Conservation (phyloP, 2,329 filamentous ascomycete species). For the Xylariaceae sp. region DNA sequence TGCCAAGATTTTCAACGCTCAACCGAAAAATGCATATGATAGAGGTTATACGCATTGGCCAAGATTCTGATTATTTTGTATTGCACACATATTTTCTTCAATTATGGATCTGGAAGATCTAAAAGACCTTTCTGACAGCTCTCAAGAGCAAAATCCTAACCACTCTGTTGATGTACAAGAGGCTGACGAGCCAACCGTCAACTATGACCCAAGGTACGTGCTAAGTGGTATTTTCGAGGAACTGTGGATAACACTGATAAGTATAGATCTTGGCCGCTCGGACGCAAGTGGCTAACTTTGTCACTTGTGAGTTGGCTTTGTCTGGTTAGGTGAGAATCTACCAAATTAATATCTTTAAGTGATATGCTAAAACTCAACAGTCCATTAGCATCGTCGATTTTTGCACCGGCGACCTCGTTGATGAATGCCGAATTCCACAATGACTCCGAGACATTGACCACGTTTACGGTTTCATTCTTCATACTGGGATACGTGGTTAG, state of each 20-base stretch:
- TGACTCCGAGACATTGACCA: conserved; percentile 13
- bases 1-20: neutral
- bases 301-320: conserved; percentile 20
- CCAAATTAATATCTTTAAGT: conserved; percentile 6
- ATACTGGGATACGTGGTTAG: conserved; percentile 25
- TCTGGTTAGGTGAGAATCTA: conserved; percentile 22
- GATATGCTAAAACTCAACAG: conserved; percentile 8
- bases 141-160: neutral
- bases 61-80: neutral
- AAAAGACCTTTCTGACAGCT: neutral
- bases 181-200: neutral
- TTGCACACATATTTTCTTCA: neutral
- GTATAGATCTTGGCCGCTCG: conserved; percentile 19
- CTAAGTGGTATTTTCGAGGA: neutral
- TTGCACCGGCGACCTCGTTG: conserved; percentile 22
- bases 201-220: conserved; percentile 8
- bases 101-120: conserved; percentile 8
- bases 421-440: conserved; percentile 24
- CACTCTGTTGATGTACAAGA: neutral
- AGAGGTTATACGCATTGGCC: neutral
- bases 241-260: conserved; percentile 13
- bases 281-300: conserved; percentile 21
- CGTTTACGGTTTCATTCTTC: conserved; percentile 27
- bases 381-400: conserved; percentile 26
- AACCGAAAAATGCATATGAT: too few species aligned